A percentile compares a stretch with the other conserved stretches of the same genome.
phyloP scores from a whole-genome alignment of 192 early-diverging fungal species.

The Podila epicladia region DNA sequence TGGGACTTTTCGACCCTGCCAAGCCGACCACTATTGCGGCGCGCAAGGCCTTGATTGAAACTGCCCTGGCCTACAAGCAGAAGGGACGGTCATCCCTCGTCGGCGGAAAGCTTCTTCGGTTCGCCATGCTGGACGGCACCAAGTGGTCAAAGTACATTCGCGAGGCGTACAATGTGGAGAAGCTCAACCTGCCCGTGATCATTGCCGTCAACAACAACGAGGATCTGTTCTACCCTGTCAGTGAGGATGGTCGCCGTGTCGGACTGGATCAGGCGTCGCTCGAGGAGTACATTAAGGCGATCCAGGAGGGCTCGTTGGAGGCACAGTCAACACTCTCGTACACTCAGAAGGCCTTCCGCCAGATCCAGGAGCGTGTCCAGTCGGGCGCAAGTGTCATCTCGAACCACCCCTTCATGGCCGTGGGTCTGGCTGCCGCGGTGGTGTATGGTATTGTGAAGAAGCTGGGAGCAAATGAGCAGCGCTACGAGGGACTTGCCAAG shows the following conservation, averaged over 20 bases:
- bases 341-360: slow-evolving; percentile 15
- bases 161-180: slow-evolving; percentile 55
- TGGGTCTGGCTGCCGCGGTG: background rate
- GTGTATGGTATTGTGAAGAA: slow-evolving; percentile 25
- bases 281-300: slow-evolving; percentile 24
- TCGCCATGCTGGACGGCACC: slow-evolving; percentile 70
- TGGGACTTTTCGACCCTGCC: slow-evolving; percentile 69
- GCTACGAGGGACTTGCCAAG: slow-evolving; percentile 23
- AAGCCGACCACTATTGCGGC: slow-evolving; percentile 16
- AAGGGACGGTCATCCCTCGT: slow-evolving; percentile 3
- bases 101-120: slow-evolving; percentile 34
- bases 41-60: slow-evolving; percentile 23
- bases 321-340: slow-evolving; percentile 29
- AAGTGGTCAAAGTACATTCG: slow-evolving; percentile 71
- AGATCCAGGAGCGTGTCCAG: slow-evolving; percentile 12
- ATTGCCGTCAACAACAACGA: slow-evolving; percentile 32
- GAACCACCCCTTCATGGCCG: slow-evolving; percentile 19
- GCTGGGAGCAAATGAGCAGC: slow-evolving; percentile 9
- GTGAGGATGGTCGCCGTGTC: slow-evolving; percentile 37
- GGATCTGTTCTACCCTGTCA: slow-evolving; percentile 24
- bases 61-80: slow-evolving; percentile 48
- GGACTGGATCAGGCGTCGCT: slow-evolving; percentile 17
- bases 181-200: slow-evolving; percentile 35
- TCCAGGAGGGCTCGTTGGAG: slow-evolving; percentile 24
- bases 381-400: slow-evolving; percentile 10